Conservation (phyloP, 345 rosid genomes). For the Gossypium ekmanianum region DNA sequence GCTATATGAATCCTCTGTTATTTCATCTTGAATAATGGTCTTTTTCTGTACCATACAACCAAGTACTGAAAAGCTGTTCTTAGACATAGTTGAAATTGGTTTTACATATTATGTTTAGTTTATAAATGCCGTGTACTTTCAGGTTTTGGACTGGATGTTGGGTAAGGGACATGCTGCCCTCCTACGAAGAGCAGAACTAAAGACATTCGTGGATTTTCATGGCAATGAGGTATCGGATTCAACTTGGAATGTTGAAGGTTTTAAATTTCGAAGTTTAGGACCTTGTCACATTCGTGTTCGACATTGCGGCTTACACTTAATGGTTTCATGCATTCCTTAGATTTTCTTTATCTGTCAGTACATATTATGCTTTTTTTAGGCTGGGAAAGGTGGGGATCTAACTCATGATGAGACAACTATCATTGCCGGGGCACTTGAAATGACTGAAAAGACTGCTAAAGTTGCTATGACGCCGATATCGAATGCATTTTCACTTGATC, state of each 20-base stretch:
- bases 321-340: neutral
- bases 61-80: constrained; percentile 10
- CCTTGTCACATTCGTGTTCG: neutral
- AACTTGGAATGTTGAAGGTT: constrained; percentile 2
- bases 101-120: constrained; percentile 3
- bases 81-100: neutral
- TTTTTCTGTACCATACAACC: neutral
- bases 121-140: constrained; percentile 13
- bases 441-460: constrained; percentile 87
- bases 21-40: neutral
- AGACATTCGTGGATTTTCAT: constrained; percentile 85
- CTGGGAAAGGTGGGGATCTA: constrained; percentile 93
- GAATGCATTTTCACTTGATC: constrained; percentile 96
- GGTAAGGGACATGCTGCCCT: constrained; percentile 93
- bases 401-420: constrained; percentile 94
- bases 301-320: constrained; percentile 11
- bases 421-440: constrained; percentile 86
- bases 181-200: constrained; percentile 88
- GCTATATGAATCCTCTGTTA: neutral
- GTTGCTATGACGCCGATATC: constrained; percentile 95
- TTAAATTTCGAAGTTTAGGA: neutral
- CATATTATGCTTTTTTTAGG: constrained; percentile 39
- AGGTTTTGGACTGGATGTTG: constrained; percentile 97
- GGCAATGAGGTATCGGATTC: constrained; percentile 67
- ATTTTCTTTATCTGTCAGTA: constrained; percentile 17